Base-by-base conservation (phyloP, 306 rosid species). In the Parietaria judaica region DNA sequence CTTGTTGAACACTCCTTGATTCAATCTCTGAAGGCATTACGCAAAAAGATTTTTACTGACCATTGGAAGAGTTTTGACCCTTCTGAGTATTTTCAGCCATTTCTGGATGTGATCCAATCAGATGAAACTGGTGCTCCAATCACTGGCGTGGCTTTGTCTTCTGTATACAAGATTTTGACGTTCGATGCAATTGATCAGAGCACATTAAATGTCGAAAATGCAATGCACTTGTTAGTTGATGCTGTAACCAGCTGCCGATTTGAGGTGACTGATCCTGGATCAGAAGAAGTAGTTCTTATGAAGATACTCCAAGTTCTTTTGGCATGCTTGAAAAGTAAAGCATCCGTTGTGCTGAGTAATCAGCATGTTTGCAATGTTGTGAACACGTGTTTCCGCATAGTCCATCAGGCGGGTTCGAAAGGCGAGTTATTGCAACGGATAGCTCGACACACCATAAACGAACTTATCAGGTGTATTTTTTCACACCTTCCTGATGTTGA, bases 101-200 rank as follows among this genome's bases (percentile, higher is more conserved):
- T 92, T 81, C 80, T 92, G 56, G 99, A 92, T 63, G 99, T 92
- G 75, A 81, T 92, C 79, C 87, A 81, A 66, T 94, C 96, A 0
- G 99, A 86, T 68, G 99, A 94, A 86, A 86, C 99, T 38, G 95
- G 97, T 70, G 95, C 96, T 64, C 84, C 90, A 55, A 88, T 89
- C 76, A 94, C 99, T 43, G 82, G 96, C 55, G 90, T 86, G 55
- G 90, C 99, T 77, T 78, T 94, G 80, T 82, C 99, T 1, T 86
- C 99, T 60, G 95, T 94, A 66, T 81, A 82, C 81, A 94, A 94
- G 83, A 88, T 94, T 70, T 76, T 94, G 73, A 84, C 95, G 14
- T 86, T 88, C 47, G 97, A 86, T 75, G 83, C 88, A 74, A 88
- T 86, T 34, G 97, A 94, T 80, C 95, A 84, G 64, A 81, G 86